Conservation (phyloP, 106 monocot genomes). For the Ottelia alismoides region DNA sequence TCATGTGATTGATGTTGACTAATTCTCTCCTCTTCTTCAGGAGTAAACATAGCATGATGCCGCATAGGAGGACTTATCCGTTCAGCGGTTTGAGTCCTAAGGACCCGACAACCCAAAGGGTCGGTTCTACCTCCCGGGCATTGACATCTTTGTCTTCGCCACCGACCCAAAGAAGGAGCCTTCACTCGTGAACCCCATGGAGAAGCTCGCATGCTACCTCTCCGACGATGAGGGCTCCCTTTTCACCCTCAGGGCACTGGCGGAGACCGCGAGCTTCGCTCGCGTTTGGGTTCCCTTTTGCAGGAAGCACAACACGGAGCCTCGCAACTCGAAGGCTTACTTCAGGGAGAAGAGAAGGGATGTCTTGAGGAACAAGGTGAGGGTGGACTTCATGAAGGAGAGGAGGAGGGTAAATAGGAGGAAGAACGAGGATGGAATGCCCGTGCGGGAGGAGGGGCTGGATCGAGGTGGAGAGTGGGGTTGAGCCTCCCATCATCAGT, state of each 20-base stretch:
- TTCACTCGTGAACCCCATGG: too few relatives aligned
- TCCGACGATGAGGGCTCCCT: slow-evolving; percentile 76
- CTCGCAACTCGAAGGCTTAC: slow-evolving; percentile 81
- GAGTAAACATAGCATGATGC: too few relatives aligned
- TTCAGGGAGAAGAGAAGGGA: slow-evolving; percentile 69
- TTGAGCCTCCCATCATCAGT: too few relatives aligned
- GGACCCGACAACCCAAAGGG: slow-evolving; percentile 51
- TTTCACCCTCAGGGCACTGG: slow-evolving; percentile 54
- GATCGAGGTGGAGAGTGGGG: too few relatives aligned
- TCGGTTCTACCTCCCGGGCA: slow-evolving; percentile 53
- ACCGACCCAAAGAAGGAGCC: too few relatives aligned
- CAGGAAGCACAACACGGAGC: slow-evolving; percentile 80
- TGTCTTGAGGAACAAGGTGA: slow-evolving; percentile 78
- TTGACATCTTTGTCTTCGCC: slow-evolving; percentile 71
- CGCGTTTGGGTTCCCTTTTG: slow-evolving; percentile 88
- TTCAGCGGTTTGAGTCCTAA: slow-evolving; percentile 49
- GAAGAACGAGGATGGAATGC: slow-evolving; percentile 96
- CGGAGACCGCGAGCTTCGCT: slow-evolving; percentile 66
- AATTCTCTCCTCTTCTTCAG: slow-evolving; percentile 42
- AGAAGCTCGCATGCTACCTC: slow-evolving; percentile 69
- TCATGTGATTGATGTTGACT: slow-evolving; percentile 46
- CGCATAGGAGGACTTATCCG: too few relatives aligned
- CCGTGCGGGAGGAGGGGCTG: too few relatives aligned
- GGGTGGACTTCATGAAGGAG: slow-evolving; percentile 84
- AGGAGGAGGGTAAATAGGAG: slow-evolving; percentile 85